phyloP scores from a whole-genome alignment of 139 green algal genomes.

The Chlamydomonas eustigma region DNA sequence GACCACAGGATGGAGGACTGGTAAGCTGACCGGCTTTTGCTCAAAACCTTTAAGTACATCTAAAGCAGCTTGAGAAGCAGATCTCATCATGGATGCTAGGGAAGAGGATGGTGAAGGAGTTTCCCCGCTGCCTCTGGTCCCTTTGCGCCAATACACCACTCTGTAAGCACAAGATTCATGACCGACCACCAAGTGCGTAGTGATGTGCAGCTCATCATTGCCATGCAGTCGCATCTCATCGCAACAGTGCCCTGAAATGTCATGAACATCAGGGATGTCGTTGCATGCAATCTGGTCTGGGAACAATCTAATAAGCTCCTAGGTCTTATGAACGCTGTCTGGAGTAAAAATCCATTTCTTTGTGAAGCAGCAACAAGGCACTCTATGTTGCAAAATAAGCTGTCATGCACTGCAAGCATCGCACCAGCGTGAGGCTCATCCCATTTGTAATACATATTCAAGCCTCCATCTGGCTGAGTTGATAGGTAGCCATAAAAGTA shows the following conservation, averaged over 20 bases:
- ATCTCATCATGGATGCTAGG: not conserved
- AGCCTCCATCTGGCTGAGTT: not conserved
- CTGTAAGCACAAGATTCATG: not conserved
- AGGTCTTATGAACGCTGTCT: no score
- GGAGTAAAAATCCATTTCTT: no score
- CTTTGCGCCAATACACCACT: not conserved
- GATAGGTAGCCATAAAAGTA: not conserved
- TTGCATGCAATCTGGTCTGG: no score
- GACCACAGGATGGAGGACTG: no score
- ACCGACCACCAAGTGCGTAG: not conserved
- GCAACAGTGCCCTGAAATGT: not conserved
- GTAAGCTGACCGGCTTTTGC: not conserved
- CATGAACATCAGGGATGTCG: no score
- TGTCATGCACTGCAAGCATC: no score
- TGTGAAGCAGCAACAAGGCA: no score
- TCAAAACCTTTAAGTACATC: not conserved
- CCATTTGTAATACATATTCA: conserved; percentile 1
- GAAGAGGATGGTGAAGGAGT: not conserved
- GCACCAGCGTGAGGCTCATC: not conserved
- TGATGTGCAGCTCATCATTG: not conserved
- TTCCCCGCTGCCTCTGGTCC: not conserved
- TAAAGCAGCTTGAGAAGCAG: not conserved
- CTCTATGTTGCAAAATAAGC: no score
- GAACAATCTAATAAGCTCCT: no score
- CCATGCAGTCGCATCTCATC: not conserved